Evolutionary conservation across 2,329 filamentous ascomycete genomes (phyloP).

Genomic region (Arthrobotrys sphaeroides): DNA sequence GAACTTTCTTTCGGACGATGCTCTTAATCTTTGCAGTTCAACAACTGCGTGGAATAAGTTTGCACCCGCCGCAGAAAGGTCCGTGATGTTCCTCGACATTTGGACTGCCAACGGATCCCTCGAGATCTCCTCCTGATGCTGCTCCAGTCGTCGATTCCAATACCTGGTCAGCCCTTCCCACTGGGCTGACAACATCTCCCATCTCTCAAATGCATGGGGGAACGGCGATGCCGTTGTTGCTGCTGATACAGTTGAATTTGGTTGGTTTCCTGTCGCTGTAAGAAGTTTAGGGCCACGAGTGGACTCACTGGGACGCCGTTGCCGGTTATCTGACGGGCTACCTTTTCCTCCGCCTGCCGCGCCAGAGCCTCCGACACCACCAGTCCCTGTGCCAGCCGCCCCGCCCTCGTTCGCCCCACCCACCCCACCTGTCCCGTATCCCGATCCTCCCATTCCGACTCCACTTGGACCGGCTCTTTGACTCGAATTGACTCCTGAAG

Average conservation of each 20-base stretch:
- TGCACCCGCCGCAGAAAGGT: conserved; percentile 94
- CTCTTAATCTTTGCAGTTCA: conserved; percentile 89
- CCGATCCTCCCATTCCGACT: conserved; percentile 34
- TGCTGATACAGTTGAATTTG: conserved; percentile 47
- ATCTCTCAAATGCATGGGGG: conserved; percentile 95
- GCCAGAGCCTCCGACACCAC: conserved; percentile 54
- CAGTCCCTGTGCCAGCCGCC: conserved; percentile 49
- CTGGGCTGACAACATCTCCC: conserved; percentile 95
- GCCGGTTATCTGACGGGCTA: conserved; percentile 54
- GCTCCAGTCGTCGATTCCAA: conserved; percentile 92
- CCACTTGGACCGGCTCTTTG: conserved; percentile 34
- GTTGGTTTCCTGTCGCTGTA: conserved; percentile 54
- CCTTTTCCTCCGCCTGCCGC: conserved; percentile 59
- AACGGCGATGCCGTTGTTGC: conserved; percentile 67
- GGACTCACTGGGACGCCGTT: conserved; percentile 58
- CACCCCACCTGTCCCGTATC: conserved; percentile 23
- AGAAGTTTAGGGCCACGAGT: conserved; percentile 55
- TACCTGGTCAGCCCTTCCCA: conserved; percentile 98
- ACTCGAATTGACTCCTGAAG: conserved; percentile 50
- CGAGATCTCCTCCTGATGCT: conserved; percentile 85
- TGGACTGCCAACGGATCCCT: conserved; percentile 85
- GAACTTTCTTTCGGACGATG: conserved; percentile 96
- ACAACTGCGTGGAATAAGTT: conserved; percentile 98
- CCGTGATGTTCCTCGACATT: conserved; percentile 90
- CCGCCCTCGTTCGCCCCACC: conserved; percentile 41